Evolutionary conservation across 1,284 basidiomycete species (phyloP).

Genomic region (Phylloboletellus chloephorus): DNA sequence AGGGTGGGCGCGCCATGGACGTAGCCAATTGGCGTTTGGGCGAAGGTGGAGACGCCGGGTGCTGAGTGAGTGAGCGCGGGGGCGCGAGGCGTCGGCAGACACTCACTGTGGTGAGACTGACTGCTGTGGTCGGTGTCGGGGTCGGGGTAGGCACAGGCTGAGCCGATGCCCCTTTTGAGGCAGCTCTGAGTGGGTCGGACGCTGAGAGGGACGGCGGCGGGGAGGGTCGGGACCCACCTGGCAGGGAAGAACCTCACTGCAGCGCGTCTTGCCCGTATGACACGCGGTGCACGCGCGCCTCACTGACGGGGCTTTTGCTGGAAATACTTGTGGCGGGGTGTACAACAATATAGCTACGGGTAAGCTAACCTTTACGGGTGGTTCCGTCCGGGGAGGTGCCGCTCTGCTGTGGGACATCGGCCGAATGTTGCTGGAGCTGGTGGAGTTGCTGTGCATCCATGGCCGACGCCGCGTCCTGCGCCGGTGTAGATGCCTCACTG

Average conservation of each 20-base stretch:
- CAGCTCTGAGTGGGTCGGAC: constrained; percentile 50
- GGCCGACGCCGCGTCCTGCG: constrained; percentile 52
- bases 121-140: constrained; percentile 55
- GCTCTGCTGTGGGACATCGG: constrained; percentile 34
- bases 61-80: constrained; percentile 21
- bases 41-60: constrained; percentile 32
- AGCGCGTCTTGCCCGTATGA: constrained; percentile 73
- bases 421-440: constrained; percentile 42
- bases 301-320: constrained; percentile 73
- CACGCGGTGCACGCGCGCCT: constrained; percentile 73
- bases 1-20: constrained; percentile 46
- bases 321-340: constrained; percentile 13
- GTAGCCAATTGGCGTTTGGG: constrained; percentile 30
- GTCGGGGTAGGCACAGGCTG: constrained; percentile 68
- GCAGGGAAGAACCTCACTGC: constrained; percentile 71
- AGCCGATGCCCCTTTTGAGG: constrained; percentile 66
- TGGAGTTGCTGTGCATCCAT: constrained; percentile 58
- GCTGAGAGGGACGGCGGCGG: constrained; percentile 7
- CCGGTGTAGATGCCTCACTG: constrained; percentile 55
- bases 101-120: constrained; percentile 38
- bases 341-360: constrained; percentile 16
- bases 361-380: constrained; percentile 30
- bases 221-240: constrained; percentile 44
- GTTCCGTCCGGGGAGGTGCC: constrained; percentile 24
- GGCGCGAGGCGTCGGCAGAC: too few species aligned